Conservation (phyloP, 2,329 filamentous ascomycete species). For the Monosporascus ibericus region DNA sequence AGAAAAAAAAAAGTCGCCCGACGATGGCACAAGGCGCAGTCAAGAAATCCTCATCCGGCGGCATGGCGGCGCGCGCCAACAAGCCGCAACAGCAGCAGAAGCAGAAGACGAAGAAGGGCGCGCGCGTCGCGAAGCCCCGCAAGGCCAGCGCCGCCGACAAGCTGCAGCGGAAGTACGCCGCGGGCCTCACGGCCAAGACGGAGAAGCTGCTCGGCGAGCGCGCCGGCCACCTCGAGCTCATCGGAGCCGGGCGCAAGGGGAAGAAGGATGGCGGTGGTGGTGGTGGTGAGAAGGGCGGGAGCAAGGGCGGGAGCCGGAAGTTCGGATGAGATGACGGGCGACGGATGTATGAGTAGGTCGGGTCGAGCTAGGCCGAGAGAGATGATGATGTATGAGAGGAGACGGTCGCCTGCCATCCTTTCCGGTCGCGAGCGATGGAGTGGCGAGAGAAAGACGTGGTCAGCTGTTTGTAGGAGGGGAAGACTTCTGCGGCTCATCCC, state of each 20-base stretch:
- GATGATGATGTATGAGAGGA: too few relatives aligned
- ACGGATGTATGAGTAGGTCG: too few relatives aligned
- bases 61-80: constrained; percentile 36
- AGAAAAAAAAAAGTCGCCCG: neutral
- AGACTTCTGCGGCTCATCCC: too few relatives aligned
- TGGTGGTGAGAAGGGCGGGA: constrained; percentile 14
- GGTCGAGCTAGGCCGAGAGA: too few relatives aligned
- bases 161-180: constrained; percentile 48
- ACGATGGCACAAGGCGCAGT: constrained; percentile 50
- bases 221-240: constrained; percentile 54
- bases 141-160: constrained; percentile 39
- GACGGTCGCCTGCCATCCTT: too few relatives aligned
- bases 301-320: constrained; percentile 46
- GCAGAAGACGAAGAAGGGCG: constrained; percentile 31
- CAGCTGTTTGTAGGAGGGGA: too few relatives aligned
- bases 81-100: constrained; percentile 40
- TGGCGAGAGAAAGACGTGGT: too few relatives aligned
- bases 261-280: constrained; percentile 23
- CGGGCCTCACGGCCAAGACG: constrained; percentile 48
- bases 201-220: constrained; percentile 54
- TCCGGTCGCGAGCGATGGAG: too few relatives aligned
- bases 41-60: constrained; percentile 39
- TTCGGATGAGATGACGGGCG: constrained; percentile 38
- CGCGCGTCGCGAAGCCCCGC: constrained; percentile 21
- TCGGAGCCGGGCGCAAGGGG: constrained; percentile 38